A percentile compares a stretch with the other conserved stretches of the same genome.
Conservation (phyloP, 2,329 filamentous ascomycete genomes). For the Meredithiella fracta region DNA sequence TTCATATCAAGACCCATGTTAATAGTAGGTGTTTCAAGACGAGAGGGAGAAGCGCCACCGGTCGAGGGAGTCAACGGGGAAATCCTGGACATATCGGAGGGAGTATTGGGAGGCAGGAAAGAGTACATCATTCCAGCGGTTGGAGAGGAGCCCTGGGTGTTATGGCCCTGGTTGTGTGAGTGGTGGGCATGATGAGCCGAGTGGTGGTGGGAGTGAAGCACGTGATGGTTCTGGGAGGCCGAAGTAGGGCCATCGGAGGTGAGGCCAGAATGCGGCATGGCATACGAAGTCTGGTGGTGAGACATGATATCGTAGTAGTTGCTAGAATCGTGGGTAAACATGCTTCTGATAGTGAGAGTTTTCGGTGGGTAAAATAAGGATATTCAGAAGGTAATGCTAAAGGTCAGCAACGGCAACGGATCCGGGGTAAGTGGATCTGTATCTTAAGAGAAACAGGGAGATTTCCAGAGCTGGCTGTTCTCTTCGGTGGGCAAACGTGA, state of each 20-base stretch:
- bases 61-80: neutral
- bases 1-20: constrained; percentile 7
- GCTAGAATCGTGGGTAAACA: constrained; percentile 3
- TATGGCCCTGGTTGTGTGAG: neutral
- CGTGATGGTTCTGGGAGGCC: neutral
- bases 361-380: neutral
- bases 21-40: neutral
- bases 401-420: neutral
- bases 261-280: neutral
- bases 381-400: neutral
- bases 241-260: neutral
- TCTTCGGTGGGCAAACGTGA: too few species aligned
- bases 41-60: neutral
- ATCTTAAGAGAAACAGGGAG: neutral
- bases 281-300: constrained; percentile 6
- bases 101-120: constrained; percentile 5
- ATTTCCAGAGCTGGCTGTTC: neutral
- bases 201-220: neutral
- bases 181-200: neutral
- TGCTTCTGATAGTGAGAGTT: neutral
- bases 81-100: constrained; percentile 5
- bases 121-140: constrained; percentile 8
- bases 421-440: neutral
- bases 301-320: constrained; percentile 9
- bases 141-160: neutral